Conservation (phyloP, 2,329 filamentous ascomycete genomes). For the Pyricularia sp. region DNA sequence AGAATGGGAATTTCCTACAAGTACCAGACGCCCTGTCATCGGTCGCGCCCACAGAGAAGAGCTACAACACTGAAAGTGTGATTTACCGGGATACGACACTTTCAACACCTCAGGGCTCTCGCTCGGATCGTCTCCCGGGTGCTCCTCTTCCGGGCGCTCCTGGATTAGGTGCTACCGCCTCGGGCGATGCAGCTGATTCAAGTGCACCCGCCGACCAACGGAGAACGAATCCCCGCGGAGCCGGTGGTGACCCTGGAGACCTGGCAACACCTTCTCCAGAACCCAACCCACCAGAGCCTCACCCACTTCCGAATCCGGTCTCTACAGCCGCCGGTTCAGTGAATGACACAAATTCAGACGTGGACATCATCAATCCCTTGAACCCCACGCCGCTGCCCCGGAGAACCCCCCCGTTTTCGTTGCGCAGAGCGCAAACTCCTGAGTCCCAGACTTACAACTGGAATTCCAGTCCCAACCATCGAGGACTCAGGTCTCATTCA, state of each 20-base stretch:
- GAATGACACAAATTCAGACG: background rate
- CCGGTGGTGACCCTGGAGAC: background rate
- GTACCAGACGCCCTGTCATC: background rate
- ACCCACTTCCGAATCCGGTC: background rate
- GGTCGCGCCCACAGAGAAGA: background rate
- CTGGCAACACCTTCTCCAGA: background rate
- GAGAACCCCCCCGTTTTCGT: background rate
- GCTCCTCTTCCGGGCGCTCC: too few relatives aligned
- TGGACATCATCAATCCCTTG: background rate
- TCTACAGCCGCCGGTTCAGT: background rate
- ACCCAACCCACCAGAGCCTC: background rate
- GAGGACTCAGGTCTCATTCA: constrained; percentile 1
- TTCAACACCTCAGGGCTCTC: background rate
- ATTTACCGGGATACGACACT: background rate
- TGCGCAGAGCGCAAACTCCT: background rate
- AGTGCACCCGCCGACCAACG: background rate
- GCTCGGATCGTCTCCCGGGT: background rate
- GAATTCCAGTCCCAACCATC: background rate
- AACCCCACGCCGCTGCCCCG: background rate
- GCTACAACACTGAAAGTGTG: constrained; percentile 5
- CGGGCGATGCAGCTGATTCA: background rate
- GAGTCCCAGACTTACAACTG: constrained; percentile 3
- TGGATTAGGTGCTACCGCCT: too few relatives aligned
- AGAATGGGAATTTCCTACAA: background rate
- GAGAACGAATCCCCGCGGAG: too few relatives aligned